Evolutionary conservation across 768 basidiomycete species (phyloP).

Genomic region (Austroboletus eburneus): DNA sequence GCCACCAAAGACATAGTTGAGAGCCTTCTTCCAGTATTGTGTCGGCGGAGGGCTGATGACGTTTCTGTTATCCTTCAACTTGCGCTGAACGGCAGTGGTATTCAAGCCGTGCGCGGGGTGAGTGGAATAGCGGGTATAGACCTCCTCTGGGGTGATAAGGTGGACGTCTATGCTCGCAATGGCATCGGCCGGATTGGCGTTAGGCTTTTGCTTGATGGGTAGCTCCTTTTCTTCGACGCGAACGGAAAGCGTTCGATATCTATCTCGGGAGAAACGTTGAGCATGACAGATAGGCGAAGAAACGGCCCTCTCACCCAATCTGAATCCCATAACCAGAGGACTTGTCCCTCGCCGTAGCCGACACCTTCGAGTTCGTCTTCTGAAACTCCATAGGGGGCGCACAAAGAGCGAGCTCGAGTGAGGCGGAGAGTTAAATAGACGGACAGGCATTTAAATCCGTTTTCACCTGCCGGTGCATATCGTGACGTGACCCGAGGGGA

Average conservation of each 20-base stretch:
- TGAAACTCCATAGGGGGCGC: constrained; percentile 8
- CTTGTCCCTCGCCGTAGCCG: constrained; percentile 10
- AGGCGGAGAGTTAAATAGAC: too few species aligned
- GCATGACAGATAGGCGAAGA: background rate
- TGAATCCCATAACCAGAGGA: constrained; percentile 27
- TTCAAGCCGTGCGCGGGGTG: constrained; percentile 44
- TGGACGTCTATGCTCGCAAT: constrained; percentile 49
- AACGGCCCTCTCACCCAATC: constrained; percentile 16
- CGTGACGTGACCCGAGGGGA: constrained; percentile 2
- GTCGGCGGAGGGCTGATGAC: constrained; percentile 44
- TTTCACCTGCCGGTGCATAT: too few species aligned
- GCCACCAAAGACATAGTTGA: constrained; percentile 52
- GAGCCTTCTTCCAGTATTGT: constrained; percentile 45
- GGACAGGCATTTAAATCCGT: too few species aligned
- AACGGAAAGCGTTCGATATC: constrained; percentile 42
- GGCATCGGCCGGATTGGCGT: constrained; percentile 33
- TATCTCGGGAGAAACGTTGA: constrained; percentile 1
- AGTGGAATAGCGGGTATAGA: constrained; percentile 43
- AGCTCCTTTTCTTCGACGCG: constrained; percentile 34
- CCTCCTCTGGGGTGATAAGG: constrained; percentile 36
- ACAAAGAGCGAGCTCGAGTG: too few species aligned
- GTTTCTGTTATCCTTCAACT: constrained; percentile 39
- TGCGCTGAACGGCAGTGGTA: constrained; percentile 35
- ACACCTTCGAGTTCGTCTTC: constrained; percentile 18
- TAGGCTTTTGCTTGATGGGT: constrained; percentile 12